These are phyloP conservation scores for Hypsizygus ulmarius DNA, from an alignment of 1,284 basidiomycete species.

Conservation along the genomic window DNA sequence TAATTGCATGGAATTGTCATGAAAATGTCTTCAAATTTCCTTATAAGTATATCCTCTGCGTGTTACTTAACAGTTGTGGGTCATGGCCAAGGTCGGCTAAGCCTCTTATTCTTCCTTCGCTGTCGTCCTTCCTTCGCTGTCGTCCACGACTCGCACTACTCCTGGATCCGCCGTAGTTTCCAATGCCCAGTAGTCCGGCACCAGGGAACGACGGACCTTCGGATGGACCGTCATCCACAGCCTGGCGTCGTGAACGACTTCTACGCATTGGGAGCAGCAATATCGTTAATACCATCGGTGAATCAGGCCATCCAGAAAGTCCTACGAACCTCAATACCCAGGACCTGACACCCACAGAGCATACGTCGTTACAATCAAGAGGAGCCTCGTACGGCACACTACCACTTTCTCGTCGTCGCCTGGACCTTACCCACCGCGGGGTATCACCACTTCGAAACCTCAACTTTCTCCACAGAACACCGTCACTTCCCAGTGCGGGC, in stretches of 20 bases:
- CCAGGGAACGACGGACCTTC: slow-evolving; percentile 11
- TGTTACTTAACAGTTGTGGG: too few relatives aligned
- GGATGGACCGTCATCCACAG: slow-evolving; percentile 36
- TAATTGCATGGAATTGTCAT: too few relatives aligned
- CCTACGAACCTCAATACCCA: slow-evolving; percentile 6
- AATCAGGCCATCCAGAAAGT: slow-evolving; percentile 17
- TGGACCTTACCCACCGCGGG: slow-evolving; percentile 33
- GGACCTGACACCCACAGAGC: slow-evolving; percentile 22
- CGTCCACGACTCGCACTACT: too few relatives aligned
- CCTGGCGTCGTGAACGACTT: slow-evolving; percentile 52
- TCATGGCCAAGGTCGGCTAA: too few relatives aligned
- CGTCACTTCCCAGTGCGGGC: slow-evolving; percentile 34
- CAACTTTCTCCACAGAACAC: slow-evolving; percentile 30
- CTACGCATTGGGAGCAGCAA: slow-evolving; percentile 44
- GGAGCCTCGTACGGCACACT: slow-evolving; percentile 51
- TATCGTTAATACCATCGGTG: slow-evolving; percentile 12
- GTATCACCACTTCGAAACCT: slow-evolving; percentile 36
- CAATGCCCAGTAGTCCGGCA: slow-evolving; percentile 8
- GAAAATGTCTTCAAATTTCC: too few relatives aligned
- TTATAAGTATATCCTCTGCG: too few relatives aligned
- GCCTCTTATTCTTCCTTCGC: too few relatives aligned
- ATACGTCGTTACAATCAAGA: slow-evolving; percentile 26
- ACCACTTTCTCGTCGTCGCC: slow-evolving; percentile 28
- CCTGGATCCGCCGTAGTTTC: neutral
- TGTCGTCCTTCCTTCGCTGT: too few relatives aligned